Evolutionary conservation across 768 basidiomycete species (phyloP), one percentile per base, ranked within the genome.

Genomic region (Naganishia vishniacii): DNA sequence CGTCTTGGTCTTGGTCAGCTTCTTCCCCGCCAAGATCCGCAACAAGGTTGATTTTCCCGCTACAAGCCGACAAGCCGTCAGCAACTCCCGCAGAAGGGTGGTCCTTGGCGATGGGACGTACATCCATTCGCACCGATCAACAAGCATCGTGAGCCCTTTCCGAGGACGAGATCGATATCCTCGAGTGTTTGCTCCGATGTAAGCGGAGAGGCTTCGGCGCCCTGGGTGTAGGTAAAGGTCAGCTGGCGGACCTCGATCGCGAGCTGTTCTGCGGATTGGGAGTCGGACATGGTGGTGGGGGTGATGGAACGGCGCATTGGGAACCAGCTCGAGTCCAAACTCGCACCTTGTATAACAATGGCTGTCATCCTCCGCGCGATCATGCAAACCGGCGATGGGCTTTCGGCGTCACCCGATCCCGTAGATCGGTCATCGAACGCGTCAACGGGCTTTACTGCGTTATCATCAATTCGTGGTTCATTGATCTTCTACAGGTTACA

Each of bases 11-110:
- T 80, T 83, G 42, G 91, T 84, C 68, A 98, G 77, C 34, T 86
- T 83, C 77, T 93, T 97, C 8, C 94, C 94, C 0, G 94, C 94
- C 20, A 97, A 82, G 62, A 98, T 87, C 72, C 94, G 89, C 18
- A 99, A 82, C 13, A 99, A 81, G 4, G 94, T 97, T n/a, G 91
- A 93, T 78, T 99, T 97, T 9, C 94, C 94, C 56, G 90, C 75
- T 74, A 31, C 2, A 13, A 9, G 9, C 28, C 4, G 1, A 23
- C 44, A n/a, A 29, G 45, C n/a, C n/a, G 16, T 59, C 41, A 58
- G 63, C 28, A 20, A 45, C 11, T 51, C 29, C 12, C 29, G n/a
- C 26, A 42, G 16, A 42, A 41, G 12, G 20, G 3, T 1, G 59
- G 48, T 26, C 40, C 12, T n/a, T n/a, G n/a, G n/a, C n/a, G n/a